A percentile compares a stretch with the other conserved stretches of the same genome.
phyloP scores from a whole-genome alignment of 2,329 filamentous ascomycete genomes.

The Fusarium irregulare region DNA sequence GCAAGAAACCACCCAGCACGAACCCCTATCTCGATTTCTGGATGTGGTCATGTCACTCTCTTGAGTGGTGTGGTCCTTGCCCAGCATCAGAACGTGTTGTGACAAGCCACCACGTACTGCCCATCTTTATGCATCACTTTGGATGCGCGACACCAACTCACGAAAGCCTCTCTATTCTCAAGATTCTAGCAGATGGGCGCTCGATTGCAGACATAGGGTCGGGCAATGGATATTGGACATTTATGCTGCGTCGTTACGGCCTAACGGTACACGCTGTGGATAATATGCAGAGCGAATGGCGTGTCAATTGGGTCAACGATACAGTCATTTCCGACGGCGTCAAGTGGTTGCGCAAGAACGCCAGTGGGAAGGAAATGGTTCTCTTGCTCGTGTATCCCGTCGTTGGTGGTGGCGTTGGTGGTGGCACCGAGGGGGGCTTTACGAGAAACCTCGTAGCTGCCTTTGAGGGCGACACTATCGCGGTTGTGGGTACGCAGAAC shows the following conservation, averaged over 20 bases:
- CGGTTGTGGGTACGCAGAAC: slow-evolving; percentile 81
- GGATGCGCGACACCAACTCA: slow-evolving; percentile 77
- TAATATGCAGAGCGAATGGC: slow-evolving; percentile 74
- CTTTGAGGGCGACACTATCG: slow-evolving; percentile 72
- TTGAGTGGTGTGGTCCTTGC: slow-evolving; percentile 74
- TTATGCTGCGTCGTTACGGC: slow-evolving; percentile 72
- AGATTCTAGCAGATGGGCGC: slow-evolving; percentile 63
- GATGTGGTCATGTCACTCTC: slow-evolving; percentile 70
- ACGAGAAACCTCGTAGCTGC: slow-evolving; percentile 70
- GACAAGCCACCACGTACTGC: slow-evolving; percentile 74
- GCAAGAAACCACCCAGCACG: slow-evolving; percentile 56
- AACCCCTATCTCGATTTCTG: slow-evolving; percentile 79
- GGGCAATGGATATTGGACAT: slow-evolving; percentile 81
- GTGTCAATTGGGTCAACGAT: slow-evolving; percentile 75
- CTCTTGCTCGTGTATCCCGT: slow-evolving; percentile 80
- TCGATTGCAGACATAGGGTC: slow-evolving; percentile 74
- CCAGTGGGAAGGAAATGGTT: slow-evolving; percentile 65
- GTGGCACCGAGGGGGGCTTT: slow-evolving; percentile 72
- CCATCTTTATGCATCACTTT: slow-evolving; percentile 82
- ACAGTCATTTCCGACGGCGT: slow-evolving; percentile 71
- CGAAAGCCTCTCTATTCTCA: slow-evolving; percentile 71
- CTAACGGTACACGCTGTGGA: slow-evolving; percentile 70
- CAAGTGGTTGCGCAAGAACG: slow-evolving; percentile 64
- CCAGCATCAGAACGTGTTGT: slow-evolving; percentile 62
- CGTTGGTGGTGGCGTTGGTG: slow-evolving; percentile 72